phyloP scores from a whole-genome alignment of 805 yeast genomes.

The Pichia insulana region DNA sequence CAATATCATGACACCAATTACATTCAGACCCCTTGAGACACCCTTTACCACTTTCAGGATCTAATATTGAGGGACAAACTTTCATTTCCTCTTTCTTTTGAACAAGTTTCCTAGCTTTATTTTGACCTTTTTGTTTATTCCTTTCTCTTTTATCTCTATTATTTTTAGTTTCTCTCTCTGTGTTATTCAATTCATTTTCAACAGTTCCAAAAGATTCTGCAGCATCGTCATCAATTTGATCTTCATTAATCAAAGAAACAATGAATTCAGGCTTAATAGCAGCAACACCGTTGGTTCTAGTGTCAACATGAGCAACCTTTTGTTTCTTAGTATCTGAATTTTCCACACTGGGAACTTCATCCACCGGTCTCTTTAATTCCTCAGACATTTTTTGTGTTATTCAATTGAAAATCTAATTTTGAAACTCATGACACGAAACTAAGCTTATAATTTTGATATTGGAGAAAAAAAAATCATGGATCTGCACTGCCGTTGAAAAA shows the following conservation, averaged over 20 bases:
- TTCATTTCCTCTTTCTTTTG: conserved; percentile 57
- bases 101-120: conserved; percentile 68
- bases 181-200: conserved; percentile 6
- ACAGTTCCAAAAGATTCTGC: conserved; percentile 30
- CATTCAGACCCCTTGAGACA: conserved; percentile 72
- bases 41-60: conserved; percentile 36
- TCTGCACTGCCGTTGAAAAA: no score
- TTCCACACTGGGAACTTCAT: neutral
- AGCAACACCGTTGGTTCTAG: conserved; percentile 49
- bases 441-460: no score
- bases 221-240: conserved; percentile 35
- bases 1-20: conserved; percentile 68
- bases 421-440: no score
- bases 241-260: conserved; percentile 21
- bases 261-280: conserved; percentile 66
- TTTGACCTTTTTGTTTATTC: conserved; percentile 60
- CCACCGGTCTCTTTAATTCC: conserved; percentile 12
- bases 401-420: no score
- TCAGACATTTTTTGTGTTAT: conserved; percentile 6
- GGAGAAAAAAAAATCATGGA: no score
- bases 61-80: conserved; percentile 56
- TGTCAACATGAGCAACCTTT: conserved; percentile 3
- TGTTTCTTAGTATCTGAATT: conserved; percentile 5
- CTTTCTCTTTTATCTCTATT: conserved; percentile 34
- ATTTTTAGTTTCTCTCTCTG: conserved; percentile 18